A percentile compares a stretch with the other conserved stretches of the same genome.
Evolutionary conservation across 495 filamentous ascomycete species (phyloP).

Genomic region (Aspergillus leporis): DNA sequence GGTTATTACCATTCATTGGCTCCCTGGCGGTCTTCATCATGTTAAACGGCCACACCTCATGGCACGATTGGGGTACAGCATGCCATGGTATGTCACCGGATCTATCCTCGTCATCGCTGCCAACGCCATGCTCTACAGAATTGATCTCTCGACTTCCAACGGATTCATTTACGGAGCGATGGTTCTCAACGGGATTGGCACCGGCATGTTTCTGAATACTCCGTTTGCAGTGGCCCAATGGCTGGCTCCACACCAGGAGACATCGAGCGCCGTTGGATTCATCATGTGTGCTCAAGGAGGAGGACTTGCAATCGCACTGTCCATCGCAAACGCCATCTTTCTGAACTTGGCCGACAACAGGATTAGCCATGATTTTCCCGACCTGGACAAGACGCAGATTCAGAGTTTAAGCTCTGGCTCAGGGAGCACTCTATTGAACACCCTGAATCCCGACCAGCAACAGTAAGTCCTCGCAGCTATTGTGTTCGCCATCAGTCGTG

Average conservation of each 20-base stretch:
- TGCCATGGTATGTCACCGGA: conserved; percentile 6
- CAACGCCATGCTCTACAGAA: conserved; percentile 5
- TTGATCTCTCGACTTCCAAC: neutral
- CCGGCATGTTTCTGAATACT: neutral
- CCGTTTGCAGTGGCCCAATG: neutral
- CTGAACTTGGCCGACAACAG: neutral
- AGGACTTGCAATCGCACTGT: neutral
- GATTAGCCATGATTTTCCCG: neutral
- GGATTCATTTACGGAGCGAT: conserved; percentile 7
- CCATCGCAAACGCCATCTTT: neutral
- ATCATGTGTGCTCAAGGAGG: conserved; percentile 1
- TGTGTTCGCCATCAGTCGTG: neutral
- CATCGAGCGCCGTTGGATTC: neutral
- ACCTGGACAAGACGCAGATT: neutral
- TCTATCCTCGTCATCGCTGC: neutral
- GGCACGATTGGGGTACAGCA: neutral
- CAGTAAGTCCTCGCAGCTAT: neutral
- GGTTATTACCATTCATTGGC: no score
- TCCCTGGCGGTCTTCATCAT: neutral
- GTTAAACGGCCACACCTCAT: conserved; percentile 4
- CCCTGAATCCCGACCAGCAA: neutral
- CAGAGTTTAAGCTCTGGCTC: neutral
- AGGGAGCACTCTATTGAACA: neutral
- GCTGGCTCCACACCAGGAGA: neutral
- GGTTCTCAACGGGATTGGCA: neutral